phyloP scores from a whole-genome alignment of 1,139 yeast species.

The Magnusiomyces magnusii region DNA sequence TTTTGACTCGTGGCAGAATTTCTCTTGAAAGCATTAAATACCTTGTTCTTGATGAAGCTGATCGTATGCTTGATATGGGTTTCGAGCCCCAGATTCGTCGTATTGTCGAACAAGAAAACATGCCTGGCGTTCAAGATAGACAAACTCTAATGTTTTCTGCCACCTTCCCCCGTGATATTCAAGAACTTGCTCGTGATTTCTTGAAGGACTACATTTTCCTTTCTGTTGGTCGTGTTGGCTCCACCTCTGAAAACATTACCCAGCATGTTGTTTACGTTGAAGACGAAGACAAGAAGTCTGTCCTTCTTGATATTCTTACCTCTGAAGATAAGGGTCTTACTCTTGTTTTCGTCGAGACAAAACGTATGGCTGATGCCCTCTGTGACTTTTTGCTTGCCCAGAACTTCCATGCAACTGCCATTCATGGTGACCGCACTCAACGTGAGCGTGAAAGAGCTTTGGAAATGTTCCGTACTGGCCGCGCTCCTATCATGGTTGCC shows the following conservation, averaged over 20 bases:
- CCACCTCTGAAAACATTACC: conserved; percentile 95
- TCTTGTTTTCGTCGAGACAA: conserved; percentile 93
- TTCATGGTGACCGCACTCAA: conserved; percentile 98
- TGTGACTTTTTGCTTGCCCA: conserved; percentile 88
- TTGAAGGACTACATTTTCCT: conserved; percentile 91
- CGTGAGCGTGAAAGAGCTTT: conserved; percentile 96
- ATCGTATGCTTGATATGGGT: conserved; percentile 99
- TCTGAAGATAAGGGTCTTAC: conserved; percentile 76
- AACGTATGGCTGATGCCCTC: conserved; percentile 95
- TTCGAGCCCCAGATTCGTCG: conserved; percentile 99
- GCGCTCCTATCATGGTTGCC: conserved; percentile 90
- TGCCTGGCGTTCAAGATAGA: conserved; percentile 87
- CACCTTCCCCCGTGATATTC: conserved; percentile 97
- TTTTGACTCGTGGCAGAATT: conserved; percentile 89
- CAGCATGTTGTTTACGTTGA: conserved; percentile 91
- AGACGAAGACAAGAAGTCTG: conserved; percentile 90
- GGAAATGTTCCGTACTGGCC: conserved; percentile 78
- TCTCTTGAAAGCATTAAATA: conserved; percentile 86
- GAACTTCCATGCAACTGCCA: conserved; percentile 94
- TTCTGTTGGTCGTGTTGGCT: conserved; percentile 97
- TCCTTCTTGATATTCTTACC: conserved; percentile 79
- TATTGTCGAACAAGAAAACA: conserved; percentile 94
- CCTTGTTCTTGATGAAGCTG: conserved; percentile 97
- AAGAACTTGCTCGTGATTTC: conserved; percentile 95
- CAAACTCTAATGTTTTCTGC: conserved; percentile 99